Base-by-base conservation (phyloP, 2,329 filamentous ascomycete species). In the Laburnicola sp. region DNA sequence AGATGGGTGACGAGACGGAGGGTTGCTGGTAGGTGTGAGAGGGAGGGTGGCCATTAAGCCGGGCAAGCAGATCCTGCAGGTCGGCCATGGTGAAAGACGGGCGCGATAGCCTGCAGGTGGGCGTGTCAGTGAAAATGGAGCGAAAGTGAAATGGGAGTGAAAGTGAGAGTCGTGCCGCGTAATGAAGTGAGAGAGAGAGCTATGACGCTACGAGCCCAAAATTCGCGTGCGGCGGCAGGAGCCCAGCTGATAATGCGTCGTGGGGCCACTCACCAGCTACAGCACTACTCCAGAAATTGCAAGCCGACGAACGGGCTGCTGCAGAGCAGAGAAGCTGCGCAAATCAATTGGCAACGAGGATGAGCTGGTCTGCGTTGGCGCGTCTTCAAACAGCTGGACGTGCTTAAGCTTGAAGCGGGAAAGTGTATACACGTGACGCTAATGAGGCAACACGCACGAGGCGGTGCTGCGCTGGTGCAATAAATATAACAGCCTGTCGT, bases 1-100 rank as follows among this genome's bases (percentile, higher is more conserved):
- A 80, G 47, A 84, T 67, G 31, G 82, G 79, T 36, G 83, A 84
- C 10, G 82, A 81, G 27, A 84, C 81, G 16, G 79, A 78, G 31
- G 83, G 81, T 53, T 79, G 78, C 50, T 80, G 80, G 60, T 84
- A 82, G 42, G 59, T 56, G 45, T 58, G 55, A 31, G 61, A 53
- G 7, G 61, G 61, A 27, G 54, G 51, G 35, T 60, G 63, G 37
- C 68, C 68, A 61, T 75, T 75, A 45, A 77, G 67, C 43, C 74
- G 71, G 45, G 71, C 70, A 60, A 76, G 73, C 37, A 77, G 66
- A 64, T 76, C 75, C 52, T 75, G 72, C 54, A 77, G 58, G 60
- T 77, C 75, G 48, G 74, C 68, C 74, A 76, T 76, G 46, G 46
- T 63, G 58, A 62, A 53, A 41, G 53, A 54, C 45, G 47, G 35